Evolutionary conservation across 805 yeast species (phyloP), one percentile per base, ranked within the genome.

Genomic region (Wickerhamomyces ciferrii): DNA sequence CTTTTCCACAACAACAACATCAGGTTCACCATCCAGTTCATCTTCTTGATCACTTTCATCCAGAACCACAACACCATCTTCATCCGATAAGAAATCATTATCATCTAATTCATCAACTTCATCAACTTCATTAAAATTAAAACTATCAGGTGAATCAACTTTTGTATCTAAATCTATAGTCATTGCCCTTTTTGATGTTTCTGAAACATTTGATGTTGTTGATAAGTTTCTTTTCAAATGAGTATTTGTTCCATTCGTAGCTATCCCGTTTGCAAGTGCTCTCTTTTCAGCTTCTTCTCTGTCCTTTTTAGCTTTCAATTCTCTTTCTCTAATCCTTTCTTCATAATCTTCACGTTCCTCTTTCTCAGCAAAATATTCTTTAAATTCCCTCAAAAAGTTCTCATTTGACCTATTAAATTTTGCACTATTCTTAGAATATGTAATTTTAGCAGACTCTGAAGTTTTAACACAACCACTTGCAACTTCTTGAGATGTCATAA

Each of bases 401-500:
- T 69, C 63, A 65, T 84, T 83, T 27, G 75, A 71, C 8, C 69
- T 63, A 58, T 83, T 81, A 72, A 78, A 87, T n/a, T 65, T 65
- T 51, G 72, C 72, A 42, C 90, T 80, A 41, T 69, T 72, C 27
- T 54, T 63, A 5, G 96, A 94, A 47, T 75, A 66, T 36, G 63
- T 63, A 34, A 64, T 66, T 69, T 80, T 84, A 40, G 76, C 75
- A 14, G 62, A 63, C 20, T 74, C 83, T 5, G 83, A 72, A 2
- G 95, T 76, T 3, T 63, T 69, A 15, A 89, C 78, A 5, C 91
- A 79, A 0, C 97, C 97, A 0, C 96, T 80, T 2, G 96, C 85
- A n/a, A 71, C 62, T 50, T 91, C 97, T 45, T 79, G 76, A 9
- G 91, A 81, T 1, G 92, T 87, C 97, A 91, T 91, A 59, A 91